Evolutionary conservation across 2,329 filamentous ascomycete species (phyloP).

Genomic region (Aspergillus awamori): DNA sequence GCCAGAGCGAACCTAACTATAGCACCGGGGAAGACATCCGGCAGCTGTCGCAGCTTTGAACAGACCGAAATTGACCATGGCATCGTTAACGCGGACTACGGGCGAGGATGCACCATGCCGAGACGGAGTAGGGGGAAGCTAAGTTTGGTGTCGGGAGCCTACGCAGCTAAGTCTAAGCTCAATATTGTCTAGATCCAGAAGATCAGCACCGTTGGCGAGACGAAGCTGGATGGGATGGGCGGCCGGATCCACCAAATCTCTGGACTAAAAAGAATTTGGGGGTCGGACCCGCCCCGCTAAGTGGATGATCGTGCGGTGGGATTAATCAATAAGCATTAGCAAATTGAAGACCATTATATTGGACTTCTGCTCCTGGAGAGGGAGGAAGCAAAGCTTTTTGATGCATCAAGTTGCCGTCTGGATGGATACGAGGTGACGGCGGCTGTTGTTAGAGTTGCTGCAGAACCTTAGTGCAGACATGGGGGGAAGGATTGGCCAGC

Average conservation of each 20-base stretch:
- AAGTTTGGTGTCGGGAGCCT: conserved; percentile 8
- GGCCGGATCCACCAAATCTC: conserved; percentile 15
- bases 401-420: not conserved
- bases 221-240: conserved; percentile 13
- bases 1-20: too few relatives aligned
- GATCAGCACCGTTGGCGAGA: conserved; percentile 20
- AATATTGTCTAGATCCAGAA: not conserved
- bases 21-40: too few relatives aligned
- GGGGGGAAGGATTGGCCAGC: not conserved
- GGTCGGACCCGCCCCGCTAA: conserved; percentile 7
- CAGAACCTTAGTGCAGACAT: not conserved
- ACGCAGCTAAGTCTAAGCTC: not conserved
- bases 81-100: not conserved
- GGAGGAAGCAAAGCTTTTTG: not conserved
- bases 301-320: conserved; percentile 9
- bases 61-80: not conserved
- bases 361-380: not conserved
- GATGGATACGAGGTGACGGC: not conserved
- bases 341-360: not conserved
- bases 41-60: not conserved
- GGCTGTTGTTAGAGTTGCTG: not conserved
- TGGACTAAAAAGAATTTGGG: conserved; percentile 13
- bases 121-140: not conserved
- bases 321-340: conserved; percentile 5
- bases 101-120: not conserved